phyloP scores from a whole-genome alignment of 257 asterid species.

The Jasminum sambac region DNA sequence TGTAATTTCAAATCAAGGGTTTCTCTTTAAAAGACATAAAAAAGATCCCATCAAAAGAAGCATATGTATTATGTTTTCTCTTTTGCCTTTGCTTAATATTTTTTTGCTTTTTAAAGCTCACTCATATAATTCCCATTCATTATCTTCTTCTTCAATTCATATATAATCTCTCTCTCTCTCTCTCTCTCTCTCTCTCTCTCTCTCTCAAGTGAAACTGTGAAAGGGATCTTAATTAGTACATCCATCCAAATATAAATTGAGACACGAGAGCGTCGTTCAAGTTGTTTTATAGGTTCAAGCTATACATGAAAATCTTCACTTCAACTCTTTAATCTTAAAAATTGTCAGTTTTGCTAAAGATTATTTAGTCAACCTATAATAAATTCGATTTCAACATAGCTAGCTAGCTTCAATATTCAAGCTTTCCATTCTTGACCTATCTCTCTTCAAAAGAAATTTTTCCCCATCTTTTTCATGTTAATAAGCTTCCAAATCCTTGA shows the following conservation, averaged over 20 bases:
- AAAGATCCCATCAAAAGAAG: constrained; percentile 36
- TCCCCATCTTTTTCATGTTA: not conserved
- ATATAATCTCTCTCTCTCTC: constrained; percentile 36
- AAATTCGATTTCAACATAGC: not conserved
- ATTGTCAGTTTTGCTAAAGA: not conserved
- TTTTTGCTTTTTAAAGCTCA: constrained; percentile 63
- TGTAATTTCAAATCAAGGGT: constrained; percentile 41
- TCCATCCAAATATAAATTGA: not conserved
- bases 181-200: constrained; percentile 26
- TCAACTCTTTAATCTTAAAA: not conserved
- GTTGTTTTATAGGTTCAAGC: not conserved
- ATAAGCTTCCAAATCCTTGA: not conserved
- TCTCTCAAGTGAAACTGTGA: not conserved
- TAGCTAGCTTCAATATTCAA: not conserved
- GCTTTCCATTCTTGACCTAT: constrained; percentile 27
- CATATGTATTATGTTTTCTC: constrained; percentile 33
- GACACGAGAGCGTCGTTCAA: not conserved
- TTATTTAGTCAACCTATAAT: not conserved
- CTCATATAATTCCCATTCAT: constrained; percentile 91
- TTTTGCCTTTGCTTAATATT: constrained; percentile 28
- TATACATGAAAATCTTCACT: too few species aligned
- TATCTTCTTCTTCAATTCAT: constrained; percentile 87
- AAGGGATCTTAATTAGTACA: constrained; percentile 8
- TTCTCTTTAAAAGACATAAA: constrained; percentile 31
- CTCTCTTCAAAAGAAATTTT: not conserved